Evolutionary conservation across 257 asterid genomes (phyloP).

Genomic region (Gardenia jasminoides): DNA sequence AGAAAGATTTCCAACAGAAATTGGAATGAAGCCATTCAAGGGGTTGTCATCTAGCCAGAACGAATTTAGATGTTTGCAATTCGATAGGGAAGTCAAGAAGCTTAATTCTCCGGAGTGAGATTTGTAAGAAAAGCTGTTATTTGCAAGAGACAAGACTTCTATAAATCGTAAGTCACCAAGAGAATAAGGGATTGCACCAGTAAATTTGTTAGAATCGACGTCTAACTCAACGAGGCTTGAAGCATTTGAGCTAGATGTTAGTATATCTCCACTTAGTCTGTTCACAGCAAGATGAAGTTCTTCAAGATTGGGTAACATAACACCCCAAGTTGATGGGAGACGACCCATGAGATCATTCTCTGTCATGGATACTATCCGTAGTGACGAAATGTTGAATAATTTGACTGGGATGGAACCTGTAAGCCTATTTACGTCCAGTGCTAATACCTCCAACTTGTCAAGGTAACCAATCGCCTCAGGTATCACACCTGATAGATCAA

Average conservation of each 20-base stretch:
- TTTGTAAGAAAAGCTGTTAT: neutral
- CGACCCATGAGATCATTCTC: neutral
- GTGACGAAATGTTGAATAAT: conserved; percentile 35
- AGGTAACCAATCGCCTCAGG: conserved; percentile 32
- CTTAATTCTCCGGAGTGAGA: neutral
- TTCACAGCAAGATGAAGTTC: neutral
- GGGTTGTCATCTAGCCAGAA: fast-evolving
- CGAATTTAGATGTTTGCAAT: neutral
- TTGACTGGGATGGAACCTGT: conserved; percentile 26
- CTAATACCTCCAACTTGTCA: conserved; percentile 6
- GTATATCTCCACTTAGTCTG: conserved; percentile 13
- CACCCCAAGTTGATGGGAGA: neutral
- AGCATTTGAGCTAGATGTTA: conserved; percentile 8
- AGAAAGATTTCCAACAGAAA: conserved; percentile 24
- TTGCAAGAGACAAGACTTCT: neutral
- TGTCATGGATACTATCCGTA: neutral
- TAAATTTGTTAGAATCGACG: neutral
- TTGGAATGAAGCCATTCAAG: neutral
- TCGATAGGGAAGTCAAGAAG: neutral
- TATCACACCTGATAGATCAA: conserved; percentile 27
- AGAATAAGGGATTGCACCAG: neutral
- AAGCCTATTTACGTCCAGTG: neutral
- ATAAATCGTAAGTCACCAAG: neutral
- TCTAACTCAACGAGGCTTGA: neutral
- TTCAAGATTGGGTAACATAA: neutral